Percentiles rank a stretch among this genome's conserved stretches.
phyloP scores from a whole-genome alignment of 345 rosid species.

The Noccaea caerulescens region DNA sequence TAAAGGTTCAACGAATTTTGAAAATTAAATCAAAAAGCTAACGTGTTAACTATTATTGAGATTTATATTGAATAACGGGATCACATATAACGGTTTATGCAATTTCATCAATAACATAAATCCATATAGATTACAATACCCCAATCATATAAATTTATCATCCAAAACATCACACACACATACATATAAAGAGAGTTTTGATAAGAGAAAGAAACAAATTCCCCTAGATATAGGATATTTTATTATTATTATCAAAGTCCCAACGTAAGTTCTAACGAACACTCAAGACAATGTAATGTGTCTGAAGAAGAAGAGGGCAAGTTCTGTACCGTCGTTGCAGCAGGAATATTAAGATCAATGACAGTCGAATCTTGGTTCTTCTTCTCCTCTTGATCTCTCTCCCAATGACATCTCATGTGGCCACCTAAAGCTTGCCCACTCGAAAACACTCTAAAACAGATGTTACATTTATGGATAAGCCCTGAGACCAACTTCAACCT shows the following conservation, averaged over 20 bases:
- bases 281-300: slow-evolving; percentile 43
- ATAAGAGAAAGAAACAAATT: background rate
- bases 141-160: slow-evolving; percentile 8
- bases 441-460: slow-evolving; percentile 58
- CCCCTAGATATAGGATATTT: slow-evolving; percentile 7
- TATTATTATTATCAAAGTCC: slow-evolving; percentile 44
- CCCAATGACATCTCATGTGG: slow-evolving; percentile 80
- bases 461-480: slow-evolving; percentile 54
- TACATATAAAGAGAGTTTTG: slow-evolving; percentile 3
- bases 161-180: slow-evolving; percentile 10
- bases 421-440: slow-evolving; percentile 84
- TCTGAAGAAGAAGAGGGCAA: slow-evolving; percentile 45
- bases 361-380: slow-evolving; percentile 24
- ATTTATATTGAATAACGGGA: too few species aligned
- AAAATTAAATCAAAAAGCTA: too few species aligned
- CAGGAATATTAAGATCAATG: slow-evolving; percentile 71
- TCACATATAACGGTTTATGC: background rate
- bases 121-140: slow-evolving; percentile 22
- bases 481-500: slow-evolving; percentile 41
- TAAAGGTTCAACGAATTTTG: too few species aligned
- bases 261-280: slow-evolving; percentile 71
- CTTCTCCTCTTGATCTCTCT: slow-evolving; percentile 49
- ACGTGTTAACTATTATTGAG: too few species aligned
- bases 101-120: background rate
- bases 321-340: slow-evolving; percentile 48